A percentile compares a stretch with the other conserved stretches of the same genome.
These are phyloP conservation scores for Aspergillaceae sp. DNA, from an alignment of 2,329 filamentous ascomycete species.

Conservation along the genomic window DNA sequence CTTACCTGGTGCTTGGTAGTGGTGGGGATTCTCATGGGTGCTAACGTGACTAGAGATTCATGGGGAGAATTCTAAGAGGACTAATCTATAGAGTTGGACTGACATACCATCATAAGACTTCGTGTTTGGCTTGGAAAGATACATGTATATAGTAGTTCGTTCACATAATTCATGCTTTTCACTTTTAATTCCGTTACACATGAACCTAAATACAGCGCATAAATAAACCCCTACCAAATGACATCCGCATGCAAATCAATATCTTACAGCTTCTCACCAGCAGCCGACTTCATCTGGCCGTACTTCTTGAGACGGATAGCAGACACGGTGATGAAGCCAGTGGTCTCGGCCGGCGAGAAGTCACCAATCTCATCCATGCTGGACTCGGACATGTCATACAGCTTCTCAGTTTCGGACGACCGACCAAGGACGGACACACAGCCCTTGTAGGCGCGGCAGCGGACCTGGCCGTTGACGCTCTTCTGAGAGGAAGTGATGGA, in stretches of 20 bases:
- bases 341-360: slow-evolving; percentile 58
- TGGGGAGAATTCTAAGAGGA: slow-evolving; percentile 4
- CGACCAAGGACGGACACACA: slow-evolving; percentile 42
- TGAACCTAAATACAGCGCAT: neutral
- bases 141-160: neutral
- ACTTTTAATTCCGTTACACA: slow-evolving; percentile 1
- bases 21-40: neutral
- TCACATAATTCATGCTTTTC: neutral
- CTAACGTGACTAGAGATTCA: slow-evolving; percentile 2
- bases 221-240: neutral
- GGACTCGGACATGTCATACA: slow-evolving; percentile 58
- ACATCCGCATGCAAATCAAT: neutral
- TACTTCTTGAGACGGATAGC: slow-evolving; percentile 38
- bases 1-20: too few species aligned
- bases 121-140: neutral
- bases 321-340: slow-evolving; percentile 48
- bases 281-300: slow-evolving; percentile 31
- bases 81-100: too few species aligned
- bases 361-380: slow-evolving; percentile 64
- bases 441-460: slow-evolving; percentile 60
- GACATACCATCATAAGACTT: too few species aligned
- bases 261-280: slow-evolving; percentile 24
- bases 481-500: slow-evolving; percentile 17
- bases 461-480: slow-evolving; percentile 53
- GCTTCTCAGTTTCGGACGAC: slow-evolving; percentile 59